Base-by-base conservation (phyloP, 1,284 basidiomycete genomes). In the Ustilago sp. region DNA sequence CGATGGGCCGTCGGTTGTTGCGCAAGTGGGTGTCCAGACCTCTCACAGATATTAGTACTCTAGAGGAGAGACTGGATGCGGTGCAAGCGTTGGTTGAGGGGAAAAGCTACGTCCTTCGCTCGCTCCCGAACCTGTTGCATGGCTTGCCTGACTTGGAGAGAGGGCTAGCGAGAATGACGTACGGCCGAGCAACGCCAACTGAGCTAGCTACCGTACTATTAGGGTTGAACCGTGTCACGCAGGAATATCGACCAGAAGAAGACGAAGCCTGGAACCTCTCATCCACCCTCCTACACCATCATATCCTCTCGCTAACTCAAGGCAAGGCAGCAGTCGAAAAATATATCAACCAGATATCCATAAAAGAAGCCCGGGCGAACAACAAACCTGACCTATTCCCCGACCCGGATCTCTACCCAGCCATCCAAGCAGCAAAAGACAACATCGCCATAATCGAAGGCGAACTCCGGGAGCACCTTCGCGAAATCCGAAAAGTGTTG, bases 1-100 rank as follows among this genome's bases (percentile, higher is more conserved):
- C 90, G 66, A 97, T 98, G 88, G 96, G 96, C 4, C 90, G 92
- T 15, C 89, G 96, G 38, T 87, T 94, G 70, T 88, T 99, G 64
- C 90, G 91, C 67, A 91, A 89, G 72, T 99, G 96, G 96, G 89
- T 98, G 13, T 93, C 93, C 0, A 89, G 90, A 65, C 96, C 96
- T 0, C 88, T 98, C 41, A 89, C 93, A 2, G 91, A 95, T 82
- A 89, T 90, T 77, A 85, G 58, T 31, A 54, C 63, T 31, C 88
- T 98, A 12, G 89, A 92, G 80, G 90, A 91, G 47, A 90, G 96
- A 4, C 89, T 91, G 32, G 91, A 94, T 79, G 94, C 95, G 0
- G 91, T 98, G 0, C 90, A 93, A 73, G 94, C 97, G 83, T 91
- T 98, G 53, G 84, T 88, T 86, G 63, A 91, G 87, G 60, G 89